These are phyloP conservation scores for Candida gigantensis DNA, from an alignment of 1,139 yeast genomes.

Conservation along the genomic window DNA sequence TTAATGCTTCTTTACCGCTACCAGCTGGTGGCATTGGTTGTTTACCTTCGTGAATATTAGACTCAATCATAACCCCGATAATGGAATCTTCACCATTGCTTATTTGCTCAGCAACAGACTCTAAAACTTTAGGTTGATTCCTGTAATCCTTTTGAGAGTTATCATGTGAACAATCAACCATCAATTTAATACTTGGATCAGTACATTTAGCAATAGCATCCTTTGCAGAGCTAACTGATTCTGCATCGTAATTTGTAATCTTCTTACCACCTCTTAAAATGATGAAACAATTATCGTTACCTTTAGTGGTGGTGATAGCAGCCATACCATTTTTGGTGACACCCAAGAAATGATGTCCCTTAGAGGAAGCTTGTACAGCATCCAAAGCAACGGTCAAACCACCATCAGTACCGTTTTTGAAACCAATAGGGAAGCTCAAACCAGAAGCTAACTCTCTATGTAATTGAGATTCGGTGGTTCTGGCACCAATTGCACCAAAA, in stretches of 20 bases:
- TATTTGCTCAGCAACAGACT: conserved; percentile 74
- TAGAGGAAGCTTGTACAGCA: conserved; percentile 89
- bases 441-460: conserved; percentile 97
- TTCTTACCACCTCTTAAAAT: conserved; percentile 94
- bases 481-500: conserved; percentile 96
- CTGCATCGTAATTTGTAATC: conserved; percentile 86
- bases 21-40: conserved; percentile 74
- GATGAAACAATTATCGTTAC: conserved; percentile 87
- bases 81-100: conserved; percentile 72
- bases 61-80: conserved; percentile 96
- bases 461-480: conserved; percentile 95
- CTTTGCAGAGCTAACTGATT: conserved; percentile 68
- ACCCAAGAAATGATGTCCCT: conserved; percentile 90
- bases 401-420: conserved; percentile 97
- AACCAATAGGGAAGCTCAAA: conserved; percentile 93
- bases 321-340: conserved; percentile 89
- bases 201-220: conserved; percentile 61
- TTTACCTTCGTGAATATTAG: conserved; percentile 87
- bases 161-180: conserved; percentile 98
- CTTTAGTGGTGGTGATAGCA: conserved; percentile 93
- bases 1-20: conserved; percentile 70
- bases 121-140: conserved; percentile 93
- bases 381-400: conserved; percentile 88
- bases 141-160: conserved; percentile 86
- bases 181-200: conserved; percentile 65